Base-by-base conservation (phyloP, 306 rosid genomes). In the Lathyrus tuberosus region DNA sequence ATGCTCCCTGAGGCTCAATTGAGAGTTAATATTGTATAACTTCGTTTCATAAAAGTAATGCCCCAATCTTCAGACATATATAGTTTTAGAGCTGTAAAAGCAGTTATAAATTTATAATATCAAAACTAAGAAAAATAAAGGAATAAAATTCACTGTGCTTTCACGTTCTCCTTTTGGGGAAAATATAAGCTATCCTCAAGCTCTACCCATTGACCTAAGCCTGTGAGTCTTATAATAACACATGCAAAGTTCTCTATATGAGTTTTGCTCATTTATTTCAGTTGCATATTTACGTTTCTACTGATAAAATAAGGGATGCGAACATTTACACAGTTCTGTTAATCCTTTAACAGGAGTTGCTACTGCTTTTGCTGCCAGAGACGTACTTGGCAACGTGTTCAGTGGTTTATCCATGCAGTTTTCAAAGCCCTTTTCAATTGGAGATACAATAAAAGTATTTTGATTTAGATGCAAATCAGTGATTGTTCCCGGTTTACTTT, bases 401-500 rank as follows among this genome's bases (percentile, higher is more conserved):
- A 94, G 96, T 63, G 97, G 99, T 74, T 78, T 90, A 58, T 80
- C 88, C 17, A 83, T 94, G 92, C 99, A 94, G 61, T 94, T 94
- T 76, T 85, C 95, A 2, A 86, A 79, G 86, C 99, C 97, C 44
- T 94, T 94, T 75, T 88, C 99, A 48, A 77, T 91, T 17, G 99
- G 96, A 83, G 99, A 94, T 80, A 94, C 97, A 10, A 94, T 94
- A 76, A 94, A 87, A 86, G 97, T 88, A 82, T 37, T 87, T 73
- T 70, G 40, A 24, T 56, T 53, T 70, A 15, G 67, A 20, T 20
- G 44, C 44, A 76, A 37, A 17, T 52, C 74, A 70, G 10, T 74
- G 60, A 12, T 22, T 42, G 9, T 13, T 60, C 57, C 40, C 18
- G 31, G 38, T 41, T 70, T 58, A 52, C 26, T 46, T 57, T 54